Percentiles rank a stretch among this genome's conserved stretches.
These are phyloP conservation scores for Adansonia digitata DNA, from an alignment of 345 rosid species.

Conservation along the genomic window DNA sequence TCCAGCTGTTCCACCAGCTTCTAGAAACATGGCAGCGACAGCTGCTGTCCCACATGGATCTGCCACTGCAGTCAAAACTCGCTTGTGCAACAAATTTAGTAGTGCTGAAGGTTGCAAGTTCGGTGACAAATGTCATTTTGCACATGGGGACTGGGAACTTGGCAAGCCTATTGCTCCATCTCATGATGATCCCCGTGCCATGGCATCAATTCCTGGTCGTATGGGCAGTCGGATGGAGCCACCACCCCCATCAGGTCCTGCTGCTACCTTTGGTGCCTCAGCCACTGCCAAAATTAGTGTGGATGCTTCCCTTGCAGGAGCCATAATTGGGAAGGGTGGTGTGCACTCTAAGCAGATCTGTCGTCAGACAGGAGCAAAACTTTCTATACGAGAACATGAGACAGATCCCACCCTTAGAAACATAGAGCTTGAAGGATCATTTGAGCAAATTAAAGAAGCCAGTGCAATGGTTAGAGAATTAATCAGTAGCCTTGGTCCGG, in stretches of 20 bases:
- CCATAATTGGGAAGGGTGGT: conserved; percentile 84
- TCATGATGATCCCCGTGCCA: conserved; percentile 43
- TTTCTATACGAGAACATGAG: conserved; percentile 72
- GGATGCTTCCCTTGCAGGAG: conserved; percentile 80
- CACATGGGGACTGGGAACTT: conserved; percentile 77
- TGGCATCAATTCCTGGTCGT: conserved; percentile 42
- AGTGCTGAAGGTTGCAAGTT: conserved; percentile 67
- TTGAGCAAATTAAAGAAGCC: conserved; percentile 81
- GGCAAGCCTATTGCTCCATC: conserved; percentile 43
- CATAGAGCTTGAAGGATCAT: conserved; percentile 80
- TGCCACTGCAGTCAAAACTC: conserved; percentile 36
- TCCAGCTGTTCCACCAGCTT: conserved; percentile 33
- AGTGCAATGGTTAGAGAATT: conserved; percentile 74
- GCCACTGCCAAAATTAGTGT: conserved; percentile 50
- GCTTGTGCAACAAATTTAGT: conserved; percentile 59
- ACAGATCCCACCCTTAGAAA: conserved; percentile 55
- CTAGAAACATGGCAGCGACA: conserved; percentile 42
- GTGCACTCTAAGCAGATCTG: conserved; percentile 71
- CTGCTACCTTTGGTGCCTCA: conserved; percentile 69
- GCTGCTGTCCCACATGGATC: conserved; percentile 29
- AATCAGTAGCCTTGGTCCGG: conserved; percentile 45
- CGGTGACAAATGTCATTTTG: conserved; percentile 70
- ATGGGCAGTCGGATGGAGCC: conserved; percentile 39
- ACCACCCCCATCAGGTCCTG: conserved; percentile 36
- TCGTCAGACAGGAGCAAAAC: conserved; percentile 71